Percentiles rank a stretch among this genome's conserved stretches.
Conservation (phyloP, 2,329 filamentous ascomycete species). For the Sporothrix globosa region DNA sequence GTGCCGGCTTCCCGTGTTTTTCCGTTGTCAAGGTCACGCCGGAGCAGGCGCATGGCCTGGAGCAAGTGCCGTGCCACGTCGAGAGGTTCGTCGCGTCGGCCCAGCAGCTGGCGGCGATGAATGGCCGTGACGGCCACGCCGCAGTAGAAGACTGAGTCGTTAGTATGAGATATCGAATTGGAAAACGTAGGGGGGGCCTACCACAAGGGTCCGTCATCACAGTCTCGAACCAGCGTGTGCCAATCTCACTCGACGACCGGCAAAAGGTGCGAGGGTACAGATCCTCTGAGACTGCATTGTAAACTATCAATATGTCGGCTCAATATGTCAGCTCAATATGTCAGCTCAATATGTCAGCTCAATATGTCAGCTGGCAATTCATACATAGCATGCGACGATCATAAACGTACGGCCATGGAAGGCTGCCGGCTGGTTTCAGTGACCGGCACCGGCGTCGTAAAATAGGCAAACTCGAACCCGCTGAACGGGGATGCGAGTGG, state of each 20-base stretch:
- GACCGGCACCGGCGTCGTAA: slow-evolving; percentile 24
- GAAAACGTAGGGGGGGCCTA: not conserved
- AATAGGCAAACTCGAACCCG: slow-evolving; percentile 12
- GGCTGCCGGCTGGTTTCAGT: slow-evolving; percentile 8
- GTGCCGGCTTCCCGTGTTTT: not conserved
- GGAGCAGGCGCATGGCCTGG: slow-evolving; percentile 21
- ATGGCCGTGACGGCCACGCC: slow-evolving; percentile 21
- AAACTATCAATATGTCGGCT: not conserved
- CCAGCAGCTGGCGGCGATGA: slow-evolving; percentile 17
- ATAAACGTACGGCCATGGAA: slow-evolving; percentile 19
- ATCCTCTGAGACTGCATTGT: slow-evolving; percentile 21
- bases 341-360: too few relatives aligned
- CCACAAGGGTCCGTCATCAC: slow-evolving; percentile 19
- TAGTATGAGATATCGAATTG: not conserved
- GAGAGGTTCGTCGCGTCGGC: slow-evolving; percentile 18
- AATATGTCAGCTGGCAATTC: too few relatives aligned
- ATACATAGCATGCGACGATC: too few relatives aligned
- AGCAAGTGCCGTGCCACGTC: slow-evolving; percentile 21
- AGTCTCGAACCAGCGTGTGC: slow-evolving; percentile 20
- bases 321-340: too few relatives aligned
- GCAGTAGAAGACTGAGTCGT: not conserved
- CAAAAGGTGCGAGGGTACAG: slow-evolving; percentile 18
- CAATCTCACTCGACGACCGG: slow-evolving; percentile 13
- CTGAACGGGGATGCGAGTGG: slow-evolving; percentile 5
- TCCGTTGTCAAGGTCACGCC: not conserved